These are phyloP conservation scores for Tirmania nivea DNA, from an alignment of 495 filamentous ascomycete species.

Conservation along the genomic window DNA sequence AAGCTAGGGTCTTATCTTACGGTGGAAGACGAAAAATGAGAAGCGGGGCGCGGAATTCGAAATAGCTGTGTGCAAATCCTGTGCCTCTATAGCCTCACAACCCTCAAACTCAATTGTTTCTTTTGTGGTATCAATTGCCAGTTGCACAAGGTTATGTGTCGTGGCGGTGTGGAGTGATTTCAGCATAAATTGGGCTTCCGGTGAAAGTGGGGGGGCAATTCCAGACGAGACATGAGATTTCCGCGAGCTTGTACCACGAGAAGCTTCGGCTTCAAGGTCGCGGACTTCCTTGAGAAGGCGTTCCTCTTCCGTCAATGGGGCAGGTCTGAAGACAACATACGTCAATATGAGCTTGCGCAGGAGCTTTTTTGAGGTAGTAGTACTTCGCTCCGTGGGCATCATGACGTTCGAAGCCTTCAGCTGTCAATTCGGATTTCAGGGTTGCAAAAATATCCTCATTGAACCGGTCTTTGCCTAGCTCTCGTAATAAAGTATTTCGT, in stretches of 20 bases:
- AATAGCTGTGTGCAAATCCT: conserved; percentile 30
- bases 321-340: conserved; percentile 16
- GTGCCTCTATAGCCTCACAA: conserved; percentile 25
- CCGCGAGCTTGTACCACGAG: conserved; percentile 42
- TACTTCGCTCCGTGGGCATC: conserved; percentile 43
- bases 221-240: conserved; percentile 35
- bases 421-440: conserved; percentile 45
- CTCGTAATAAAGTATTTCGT: conserved; percentile 57
- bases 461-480: conserved; percentile 80
- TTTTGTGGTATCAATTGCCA: conserved; percentile 52
- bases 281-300: conserved; percentile 51
- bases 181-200: conserved; percentile 45
- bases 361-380: conserved; percentile 4
- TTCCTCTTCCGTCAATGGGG: conserved; percentile 80
- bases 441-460: conserved; percentile 55
- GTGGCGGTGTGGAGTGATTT: conserved; percentile 7
- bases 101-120: conserved; percentile 61
- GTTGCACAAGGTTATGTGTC: neutral
- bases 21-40: conserved; percentile 48
- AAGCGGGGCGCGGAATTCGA: conserved; percentile 69
- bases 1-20: conserved; percentile 2
- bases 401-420: conserved; percentile 53
- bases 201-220: conserved; percentile 43
- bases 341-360: conserved; percentile 14
- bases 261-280: conserved; percentile 57